Evolutionary conservation across 345 rosid genomes (phyloP).

Genomic region (Citrus reticulata): DNA sequence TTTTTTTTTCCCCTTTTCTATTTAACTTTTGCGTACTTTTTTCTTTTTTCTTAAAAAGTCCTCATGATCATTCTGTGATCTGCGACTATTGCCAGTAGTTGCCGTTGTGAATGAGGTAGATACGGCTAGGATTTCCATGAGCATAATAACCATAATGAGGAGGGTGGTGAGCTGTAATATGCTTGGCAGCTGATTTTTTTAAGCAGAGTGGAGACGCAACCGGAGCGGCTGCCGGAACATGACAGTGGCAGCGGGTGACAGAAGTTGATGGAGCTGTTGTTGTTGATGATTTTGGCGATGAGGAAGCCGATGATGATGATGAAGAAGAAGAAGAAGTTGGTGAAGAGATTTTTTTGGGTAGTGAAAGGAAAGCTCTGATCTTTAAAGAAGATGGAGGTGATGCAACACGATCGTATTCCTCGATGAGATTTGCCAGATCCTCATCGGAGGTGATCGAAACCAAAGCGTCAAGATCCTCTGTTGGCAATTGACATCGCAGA

Average conservation of each 20-base stretch:
- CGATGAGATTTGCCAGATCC: constrained; percentile 80
- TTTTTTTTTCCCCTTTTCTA: neutral
- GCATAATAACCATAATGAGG: constrained; percentile 43
- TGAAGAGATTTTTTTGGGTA: constrained; percentile 28
- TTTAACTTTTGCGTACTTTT: neutral
- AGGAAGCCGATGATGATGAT: constrained; percentile 42
- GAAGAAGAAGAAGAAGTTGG: constrained; percentile 10
- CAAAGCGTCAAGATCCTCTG: constrained; percentile 85
- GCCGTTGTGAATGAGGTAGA: constrained; percentile 55
- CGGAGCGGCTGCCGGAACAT: constrained; percentile 11
- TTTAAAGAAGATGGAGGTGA: constrained; percentile 42
- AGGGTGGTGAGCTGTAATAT: constrained; percentile 3
- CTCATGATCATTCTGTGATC: neutral
- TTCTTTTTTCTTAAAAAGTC: neutral
- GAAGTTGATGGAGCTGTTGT: constrained; percentile 4
- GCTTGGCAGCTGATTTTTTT: constrained; percentile 37
- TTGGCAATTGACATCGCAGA: constrained; percentile 87
- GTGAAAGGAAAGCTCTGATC: constrained; percentile 81
- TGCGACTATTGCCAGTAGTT: constrained; percentile 56
- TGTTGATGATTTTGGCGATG: constrained; percentile 35
- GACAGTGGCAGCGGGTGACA: constrained; percentile 24
- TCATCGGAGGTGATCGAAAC: constrained; percentile 79
- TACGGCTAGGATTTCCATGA: constrained; percentile 44
- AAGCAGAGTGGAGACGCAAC: constrained; percentile 11
- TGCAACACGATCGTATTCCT: constrained; percentile 71